Conservation (phyloP, 129 eudicot genomes). For the Flaveria sonorensis region DNA sequence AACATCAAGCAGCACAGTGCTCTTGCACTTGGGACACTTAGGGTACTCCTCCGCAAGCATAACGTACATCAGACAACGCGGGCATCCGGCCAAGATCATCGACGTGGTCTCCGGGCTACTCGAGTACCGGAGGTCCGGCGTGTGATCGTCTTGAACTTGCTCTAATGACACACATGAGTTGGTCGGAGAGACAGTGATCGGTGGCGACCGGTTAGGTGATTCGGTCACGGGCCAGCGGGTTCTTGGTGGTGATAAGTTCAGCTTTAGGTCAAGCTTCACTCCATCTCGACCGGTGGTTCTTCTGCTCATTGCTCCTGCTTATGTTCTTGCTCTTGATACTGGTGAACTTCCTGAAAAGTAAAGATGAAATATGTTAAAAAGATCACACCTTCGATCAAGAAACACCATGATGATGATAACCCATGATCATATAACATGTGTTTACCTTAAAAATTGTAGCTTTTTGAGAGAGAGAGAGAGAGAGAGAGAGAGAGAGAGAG, state of each 20-base stretch:
- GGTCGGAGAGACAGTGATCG: slow-evolving; percentile 51
- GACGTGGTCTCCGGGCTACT: slow-evolving; percentile 78
- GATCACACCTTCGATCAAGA: slow-evolving; percentile 12
- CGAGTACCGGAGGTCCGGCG: slow-evolving; percentile 35
- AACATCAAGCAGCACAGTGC: slow-evolving; percentile 78
- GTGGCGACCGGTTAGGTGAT: slow-evolving; percentile 52
- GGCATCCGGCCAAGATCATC: slow-evolving; percentile 91
- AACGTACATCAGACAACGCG: slow-evolving; percentile 84
- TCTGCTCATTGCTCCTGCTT: slow-evolving; percentile 42
- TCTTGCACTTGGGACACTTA: slow-evolving; percentile 86
- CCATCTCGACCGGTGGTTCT: slow-evolving; percentile 47
- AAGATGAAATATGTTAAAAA: slow-evolving; percentile 13
- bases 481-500: neutral
- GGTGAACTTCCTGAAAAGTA: slow-evolving; percentile 19
- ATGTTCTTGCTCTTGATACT: neutral
- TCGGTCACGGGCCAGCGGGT: slow-evolving; percentile 42
- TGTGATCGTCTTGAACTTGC: slow-evolving; percentile 41
- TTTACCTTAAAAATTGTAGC: slow-evolving; percentile 41
- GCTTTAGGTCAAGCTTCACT: slow-evolving; percentile 66
- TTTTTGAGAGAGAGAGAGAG: slow-evolving; percentile 21
- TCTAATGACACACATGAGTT: slow-evolving; percentile 91
- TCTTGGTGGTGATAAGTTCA: slow-evolving; percentile 71
- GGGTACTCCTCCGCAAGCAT: slow-evolving; percentile 82
- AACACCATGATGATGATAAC: slow-evolving; percentile 15
- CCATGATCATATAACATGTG: slow-evolving; percentile 12